Conservation (phyloP, 805 yeast species). For the Kregervanrija delftensis region DNA sequence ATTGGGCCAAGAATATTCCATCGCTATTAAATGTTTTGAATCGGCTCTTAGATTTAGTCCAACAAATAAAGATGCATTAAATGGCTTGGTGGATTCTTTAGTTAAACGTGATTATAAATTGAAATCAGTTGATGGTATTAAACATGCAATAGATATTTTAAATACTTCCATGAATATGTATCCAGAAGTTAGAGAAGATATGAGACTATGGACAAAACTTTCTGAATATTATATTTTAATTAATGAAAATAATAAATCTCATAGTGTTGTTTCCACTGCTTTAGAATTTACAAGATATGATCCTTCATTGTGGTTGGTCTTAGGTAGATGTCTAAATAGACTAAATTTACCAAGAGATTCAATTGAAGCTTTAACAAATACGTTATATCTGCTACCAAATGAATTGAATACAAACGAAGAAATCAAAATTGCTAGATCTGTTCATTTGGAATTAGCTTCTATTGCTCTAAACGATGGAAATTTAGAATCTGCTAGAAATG, state of each 20-base stretch:
- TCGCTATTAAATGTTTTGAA: constrained; percentile 40
- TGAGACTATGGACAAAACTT: constrained; percentile 40
- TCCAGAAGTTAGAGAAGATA: constrained; percentile 33
- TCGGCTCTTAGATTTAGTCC: constrained; percentile 37
- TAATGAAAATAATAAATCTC: constrained; percentile 46
- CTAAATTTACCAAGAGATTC: constrained; percentile 40
- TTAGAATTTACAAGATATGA: constrained; percentile 21
- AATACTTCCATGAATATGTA: constrained; percentile 31
- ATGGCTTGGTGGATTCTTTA: constrained; percentile 35
- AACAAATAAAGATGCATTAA: constrained; percentile 32
- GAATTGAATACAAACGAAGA: constrained; percentile 27
- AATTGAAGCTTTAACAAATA: constrained; percentile 37
- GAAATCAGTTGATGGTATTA: constrained; percentile 3
- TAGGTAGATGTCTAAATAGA: constrained; percentile 42
- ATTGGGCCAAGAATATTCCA: constrained; percentile 29
- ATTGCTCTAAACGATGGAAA: constrained; percentile 47
- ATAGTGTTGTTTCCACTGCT: constrained; percentile 22
- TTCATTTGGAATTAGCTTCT: constrained; percentile 51
- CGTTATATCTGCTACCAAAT: constrained; percentile 36
- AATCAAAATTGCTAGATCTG: constrained; percentile 41
- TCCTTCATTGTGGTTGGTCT: constrained; percentile 40
- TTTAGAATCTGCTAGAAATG: constrained; percentile 41
- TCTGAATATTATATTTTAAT: constrained; percentile 43
- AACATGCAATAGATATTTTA: constrained; percentile 33
- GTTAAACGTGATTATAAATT: constrained; percentile 1